Evolutionary conservation across 305 asterid species (phyloP).

Genomic region (Plantago lanceolata): DNA sequence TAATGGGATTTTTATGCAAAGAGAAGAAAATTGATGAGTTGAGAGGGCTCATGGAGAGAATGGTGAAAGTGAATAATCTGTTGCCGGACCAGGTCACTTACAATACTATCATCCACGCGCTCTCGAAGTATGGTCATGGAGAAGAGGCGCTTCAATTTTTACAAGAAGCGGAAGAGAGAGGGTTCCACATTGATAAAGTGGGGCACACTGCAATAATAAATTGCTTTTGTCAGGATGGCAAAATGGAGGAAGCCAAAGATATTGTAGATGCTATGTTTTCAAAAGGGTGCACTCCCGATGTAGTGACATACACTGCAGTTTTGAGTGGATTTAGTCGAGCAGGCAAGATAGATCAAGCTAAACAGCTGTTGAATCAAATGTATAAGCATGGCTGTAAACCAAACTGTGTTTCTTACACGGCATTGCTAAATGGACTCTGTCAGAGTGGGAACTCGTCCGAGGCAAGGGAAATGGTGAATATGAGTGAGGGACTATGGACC

Average conservation of each 20-base stretch:
- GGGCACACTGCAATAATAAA: slow-evolving; percentile 69
- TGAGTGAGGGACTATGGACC: slow-evolving; percentile 78
- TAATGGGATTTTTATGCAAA: slow-evolving; percentile 63
- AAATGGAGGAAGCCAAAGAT: slow-evolving; percentile 62
- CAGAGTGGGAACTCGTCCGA: slow-evolving; percentile 58
- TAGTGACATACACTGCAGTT: slow-evolving; percentile 84
- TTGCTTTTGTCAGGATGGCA: slow-evolving; percentile 65
- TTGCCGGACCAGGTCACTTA: slow-evolving; percentile 70
- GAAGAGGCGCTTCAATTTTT: slow-evolving; percentile 69
- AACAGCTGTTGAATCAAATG: slow-evolving; percentile 73
- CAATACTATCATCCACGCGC: slow-evolving; percentile 63
- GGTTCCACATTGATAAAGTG: slow-evolving; percentile 63
- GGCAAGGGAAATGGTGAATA: slow-evolving; percentile 79
- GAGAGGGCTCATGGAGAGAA: slow-evolving; percentile 61
- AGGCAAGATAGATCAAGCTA: slow-evolving; percentile 70
- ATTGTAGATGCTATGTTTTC: slow-evolving; percentile 69
- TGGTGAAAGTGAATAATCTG: slow-evolving; percentile 53
- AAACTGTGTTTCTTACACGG: slow-evolving; percentile 73
- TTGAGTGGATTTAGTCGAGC: slow-evolving; percentile 61
- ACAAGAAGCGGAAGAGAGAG: slow-evolving; percentile 67
- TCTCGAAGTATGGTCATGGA: slow-evolving; percentile 68
- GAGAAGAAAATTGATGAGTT: slow-evolving; percentile 55
- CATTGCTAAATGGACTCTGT: slow-evolving; percentile 75
- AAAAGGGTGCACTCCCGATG: slow-evolving; percentile 80
- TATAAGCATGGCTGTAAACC: slow-evolving; percentile 78